Evolutionary conservation across 1,284 basidiomycete genomes (phyloP).

Genomic region (Marasmius sp.): DNA sequence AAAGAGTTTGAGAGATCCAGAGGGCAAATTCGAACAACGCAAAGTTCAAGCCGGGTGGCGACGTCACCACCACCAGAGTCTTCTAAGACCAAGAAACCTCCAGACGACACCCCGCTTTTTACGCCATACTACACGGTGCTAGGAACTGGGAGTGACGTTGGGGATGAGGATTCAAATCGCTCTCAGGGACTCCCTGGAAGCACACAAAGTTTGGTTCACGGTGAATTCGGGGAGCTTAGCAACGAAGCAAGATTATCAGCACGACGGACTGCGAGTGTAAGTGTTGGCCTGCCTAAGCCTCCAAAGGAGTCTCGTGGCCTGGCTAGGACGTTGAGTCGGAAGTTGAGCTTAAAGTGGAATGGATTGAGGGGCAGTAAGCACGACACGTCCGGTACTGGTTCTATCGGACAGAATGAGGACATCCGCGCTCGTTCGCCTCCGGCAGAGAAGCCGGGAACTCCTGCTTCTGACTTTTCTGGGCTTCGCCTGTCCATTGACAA

Average conservation of each 20-base stretch:
- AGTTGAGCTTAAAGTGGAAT: background rate
- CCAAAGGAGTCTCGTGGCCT: background rate
- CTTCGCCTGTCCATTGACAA: too few species aligned
- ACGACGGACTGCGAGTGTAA: background rate
- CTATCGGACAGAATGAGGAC: too few species aligned
- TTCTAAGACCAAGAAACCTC: background rate
- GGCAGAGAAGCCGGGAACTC: too few species aligned
- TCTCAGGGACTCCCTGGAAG: too few species aligned
- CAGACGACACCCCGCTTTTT: too few species aligned
- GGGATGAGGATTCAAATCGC: too few species aligned
- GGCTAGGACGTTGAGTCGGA: background rate
- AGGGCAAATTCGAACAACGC: background rate
- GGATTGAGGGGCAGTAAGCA: background rate
- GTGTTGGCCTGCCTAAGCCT: background rate
- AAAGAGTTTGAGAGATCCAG: background rate
- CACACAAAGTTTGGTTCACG: too few species aligned
- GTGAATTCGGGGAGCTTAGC: too few species aligned
- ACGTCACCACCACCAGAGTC: background rate
- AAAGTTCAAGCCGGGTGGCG: background rate
- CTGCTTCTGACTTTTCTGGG: too few species aligned
- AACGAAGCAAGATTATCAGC: background rate
- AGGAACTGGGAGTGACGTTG: too few species aligned
- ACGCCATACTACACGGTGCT: too few species aligned
- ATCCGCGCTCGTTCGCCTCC: too few species aligned
- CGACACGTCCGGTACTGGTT: background rate